Percentiles rank a stretch among this genome's conserved stretches.
These are phyloP conservation scores for Aspergillus sclerotioniger DNA, from an alignment of 495 filamentous ascomycete species.

Conservation along the genomic window DNA sequence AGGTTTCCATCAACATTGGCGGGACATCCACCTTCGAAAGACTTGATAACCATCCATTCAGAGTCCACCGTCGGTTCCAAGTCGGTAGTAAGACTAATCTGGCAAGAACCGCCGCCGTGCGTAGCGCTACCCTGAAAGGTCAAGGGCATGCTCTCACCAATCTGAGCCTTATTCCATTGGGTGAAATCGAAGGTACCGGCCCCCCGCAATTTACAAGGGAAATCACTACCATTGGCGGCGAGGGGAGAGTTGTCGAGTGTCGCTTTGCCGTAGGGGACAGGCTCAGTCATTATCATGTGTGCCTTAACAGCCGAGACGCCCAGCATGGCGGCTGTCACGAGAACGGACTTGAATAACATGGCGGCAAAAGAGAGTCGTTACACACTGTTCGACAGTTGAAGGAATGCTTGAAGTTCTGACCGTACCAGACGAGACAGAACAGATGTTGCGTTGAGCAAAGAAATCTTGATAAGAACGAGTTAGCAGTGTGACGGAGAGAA, in stretches of 20 bases:
- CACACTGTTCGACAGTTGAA: conserved; percentile 28
- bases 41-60: conserved; percentile 77
- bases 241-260: conserved; percentile 63
- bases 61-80: conserved; percentile 50
- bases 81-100: conserved; percentile 79
- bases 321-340: conserved; percentile 44
- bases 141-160: conserved; percentile 29
- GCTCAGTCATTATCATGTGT: conserved; percentile 72
- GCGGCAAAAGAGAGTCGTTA: conserved; percentile 24
- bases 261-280: conserved; percentile 59
- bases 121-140: conserved; percentile 53
- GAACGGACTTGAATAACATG: conserved; percentile 38
- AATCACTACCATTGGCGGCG: conserved; percentile 58
- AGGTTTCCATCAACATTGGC: conserved; percentile 48
- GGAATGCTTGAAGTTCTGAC: conserved; percentile 24
- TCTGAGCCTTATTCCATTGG: conserved; percentile 29
- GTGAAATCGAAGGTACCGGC: conserved; percentile 23
- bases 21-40: conserved; percentile 77
- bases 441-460: conserved; percentile 15
- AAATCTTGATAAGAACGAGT: background rate
- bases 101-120: conserved; percentile 89
- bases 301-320: conserved; percentile 48
- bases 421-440: conserved; percentile 46
- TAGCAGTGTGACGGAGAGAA: background rate
- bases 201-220: conserved; percentile 69